These are phyloP conservation scores for Neonectria punicea DNA, from an alignment of 2,329 filamentous ascomycete species.

Conservation along the genomic window DNA sequence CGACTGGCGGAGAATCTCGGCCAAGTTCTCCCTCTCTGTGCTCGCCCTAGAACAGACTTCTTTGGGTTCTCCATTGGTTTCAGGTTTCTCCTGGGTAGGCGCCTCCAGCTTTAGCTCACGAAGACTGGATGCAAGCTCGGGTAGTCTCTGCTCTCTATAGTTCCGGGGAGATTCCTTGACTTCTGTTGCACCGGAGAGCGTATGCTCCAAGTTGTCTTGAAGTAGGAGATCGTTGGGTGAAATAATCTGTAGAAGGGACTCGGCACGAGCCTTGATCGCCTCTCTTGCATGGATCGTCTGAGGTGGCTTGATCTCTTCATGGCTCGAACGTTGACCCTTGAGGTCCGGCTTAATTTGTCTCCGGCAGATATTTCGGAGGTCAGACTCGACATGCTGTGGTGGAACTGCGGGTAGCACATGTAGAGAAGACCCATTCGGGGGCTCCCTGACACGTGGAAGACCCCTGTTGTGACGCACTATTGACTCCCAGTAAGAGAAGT, in stretches of 20 bases:
- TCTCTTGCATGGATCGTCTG: not conserved
- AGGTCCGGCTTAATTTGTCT: not conserved
- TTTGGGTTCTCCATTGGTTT: not conserved
- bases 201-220: not conserved
- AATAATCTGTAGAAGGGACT: not conserved
- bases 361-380: not conserved
- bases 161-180: not conserved
- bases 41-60: not conserved
- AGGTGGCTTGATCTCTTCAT: not conserved
- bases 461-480: not conserved
- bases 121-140: not conserved
- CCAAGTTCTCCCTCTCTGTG: not conserved
- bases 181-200: too few relatives aligned
- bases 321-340: not conserved
- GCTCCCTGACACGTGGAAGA: not conserved
- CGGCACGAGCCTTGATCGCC: not conserved
- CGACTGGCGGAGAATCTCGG: not conserved
- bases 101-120: not conserved
- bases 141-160: not conserved
- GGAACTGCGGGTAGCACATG: not conserved
- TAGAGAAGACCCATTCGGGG: not conserved
- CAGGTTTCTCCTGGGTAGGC: not conserved
- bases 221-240: not conserved
- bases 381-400: not conserved
- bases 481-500: constrained; percentile 28